Percentiles rank a stretch among this genome's conserved stretches.
These are phyloP conservation scores for Ascochyta fabae DNA, from an alignment of 2,329 filamentous ascomycete species.

Conservation along the genomic window DNA sequence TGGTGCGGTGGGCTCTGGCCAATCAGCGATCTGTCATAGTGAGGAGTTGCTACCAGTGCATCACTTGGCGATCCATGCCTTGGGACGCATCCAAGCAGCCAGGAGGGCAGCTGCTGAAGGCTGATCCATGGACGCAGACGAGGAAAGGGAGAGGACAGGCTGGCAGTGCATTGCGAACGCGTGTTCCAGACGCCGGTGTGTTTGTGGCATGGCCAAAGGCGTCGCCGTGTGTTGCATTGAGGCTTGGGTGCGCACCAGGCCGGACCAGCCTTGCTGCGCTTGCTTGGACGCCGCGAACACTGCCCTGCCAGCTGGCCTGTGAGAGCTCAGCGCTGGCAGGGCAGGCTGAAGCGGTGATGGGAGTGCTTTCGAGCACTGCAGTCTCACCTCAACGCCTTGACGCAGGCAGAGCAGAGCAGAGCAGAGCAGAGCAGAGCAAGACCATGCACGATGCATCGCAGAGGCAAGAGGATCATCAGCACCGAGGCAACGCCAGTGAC, in stretches of 20 bases:
- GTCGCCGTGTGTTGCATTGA: slow-evolving; percentile 35
- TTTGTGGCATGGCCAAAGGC: slow-evolving; percentile 23
- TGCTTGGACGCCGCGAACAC: slow-evolving; percentile 18
- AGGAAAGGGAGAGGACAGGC: slow-evolving; percentile 20
- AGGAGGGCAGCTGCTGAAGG: slow-evolving; percentile 20
- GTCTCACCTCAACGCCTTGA: slow-evolving; percentile 22
- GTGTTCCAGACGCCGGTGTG: slow-evolving; percentile 19
- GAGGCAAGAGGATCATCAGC: background rate
- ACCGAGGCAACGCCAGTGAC: slow-evolving; percentile 7
- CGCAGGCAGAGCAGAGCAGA: background rate
- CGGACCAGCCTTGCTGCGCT: slow-evolving; percentile 19
- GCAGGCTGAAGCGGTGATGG: slow-evolving; percentile 11
- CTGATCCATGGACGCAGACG: slow-evolving; percentile 10
- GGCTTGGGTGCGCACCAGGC: slow-evolving; percentile 16
- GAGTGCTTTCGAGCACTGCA: slow-evolving; percentile 3
- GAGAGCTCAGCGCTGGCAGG: background rate
- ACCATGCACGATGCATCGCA: background rate
- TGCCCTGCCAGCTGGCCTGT: slow-evolving; percentile 15
- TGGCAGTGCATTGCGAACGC: slow-evolving; percentile 21
- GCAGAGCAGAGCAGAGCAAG: background rate
- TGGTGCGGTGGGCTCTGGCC: slow-evolving; percentile 6
- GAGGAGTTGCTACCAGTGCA: slow-evolving; percentile 18
- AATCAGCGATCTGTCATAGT: slow-evolving; percentile 17
- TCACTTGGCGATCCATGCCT: slow-evolving; percentile 23
- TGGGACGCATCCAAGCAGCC: slow-evolving; percentile 9